Base-by-base conservation (phyloP, 208 protist species). In the Trypanosoma mega region DNA sequence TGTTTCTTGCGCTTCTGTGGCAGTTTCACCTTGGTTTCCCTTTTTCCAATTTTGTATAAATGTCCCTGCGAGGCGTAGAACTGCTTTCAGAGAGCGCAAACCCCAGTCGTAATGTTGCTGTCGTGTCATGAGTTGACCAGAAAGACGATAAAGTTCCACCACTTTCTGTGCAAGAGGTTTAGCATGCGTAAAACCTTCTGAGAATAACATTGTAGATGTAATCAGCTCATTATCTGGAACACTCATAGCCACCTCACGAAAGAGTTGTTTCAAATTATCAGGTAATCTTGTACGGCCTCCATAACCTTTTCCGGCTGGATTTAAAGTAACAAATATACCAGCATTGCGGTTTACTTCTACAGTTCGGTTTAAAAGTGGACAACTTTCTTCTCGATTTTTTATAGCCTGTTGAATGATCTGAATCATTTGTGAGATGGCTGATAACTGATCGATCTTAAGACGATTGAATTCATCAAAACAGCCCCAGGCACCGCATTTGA, bases 41-140 rank as follows among this genome's bases (percentile, higher is more conserved):
- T 54, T 72, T 37, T 78, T 81, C 80, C 91, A 92, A 23, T 74
- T 72, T 72, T 92, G 80, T 54, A 94, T 63, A 14, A 92, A 75
- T 26, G 80, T 81, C 8, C 97, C 96, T 26, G 92, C 93, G 3
- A 96, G 95, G 23, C 94, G 81, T 44, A 99, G 80, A 52, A 99
- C 97, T 31, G 96, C 93, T 55, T 99, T 94, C 58, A 99, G 90
- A 34, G 98, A 97, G 30, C 98, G 90, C 51, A 99, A 80, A 59
- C 96, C 96, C 84, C 97, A 99, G 71, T 99, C 97, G 80, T 99
- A 99, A 81, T 99, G 98, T 64, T 93, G 82, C 80, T 99, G 97
- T 60, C 85, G 88, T 16, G 96, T 98, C 74, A 99, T 90, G 46
- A 99, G 90, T 85, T 98, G 91, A 34, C 93, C 82, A 71, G 95